Percentiles rank a stretch among this genome's conserved stretches.
Evolutionary conservation across 163 green algal genomes (phyloP).

Genomic region (Chlorella variabilis): DNA sequence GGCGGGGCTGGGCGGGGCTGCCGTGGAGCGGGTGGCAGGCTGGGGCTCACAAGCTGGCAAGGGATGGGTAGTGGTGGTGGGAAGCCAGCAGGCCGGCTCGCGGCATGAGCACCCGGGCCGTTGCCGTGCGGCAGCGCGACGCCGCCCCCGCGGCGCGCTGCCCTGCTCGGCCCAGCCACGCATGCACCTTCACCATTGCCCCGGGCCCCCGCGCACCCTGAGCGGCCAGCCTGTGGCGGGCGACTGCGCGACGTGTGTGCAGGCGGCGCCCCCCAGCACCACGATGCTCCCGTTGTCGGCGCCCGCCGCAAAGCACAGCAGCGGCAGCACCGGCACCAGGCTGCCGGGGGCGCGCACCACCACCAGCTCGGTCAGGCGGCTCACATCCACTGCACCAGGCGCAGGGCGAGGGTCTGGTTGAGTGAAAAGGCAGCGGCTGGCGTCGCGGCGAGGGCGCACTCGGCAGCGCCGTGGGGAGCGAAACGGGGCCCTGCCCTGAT

Average conservation of each 20-base stretch:
- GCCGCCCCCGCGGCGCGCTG: no score
- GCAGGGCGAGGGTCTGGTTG: no score
- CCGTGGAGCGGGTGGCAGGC: no score
- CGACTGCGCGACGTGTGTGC: constrained; percentile 8
- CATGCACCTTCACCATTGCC: not conserved
- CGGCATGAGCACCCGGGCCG: no score
- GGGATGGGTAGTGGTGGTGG: no score
- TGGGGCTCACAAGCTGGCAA: no score
- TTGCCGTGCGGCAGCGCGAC: no score
- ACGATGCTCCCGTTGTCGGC: constrained; percentile 10
- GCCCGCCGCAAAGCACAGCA: constrained; percentile 29
- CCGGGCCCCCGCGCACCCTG: not conserved
- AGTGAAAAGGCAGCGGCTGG: not conserved
- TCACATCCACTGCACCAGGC: constrained; percentile 5
- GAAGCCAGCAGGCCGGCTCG: no score
- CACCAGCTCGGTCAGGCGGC: constrained; percentile 10
- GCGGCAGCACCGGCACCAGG: constrained; percentile 25
- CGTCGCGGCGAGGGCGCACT: not conserved
- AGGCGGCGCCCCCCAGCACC: not conserved
- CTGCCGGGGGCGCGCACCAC: constrained; percentile 10
- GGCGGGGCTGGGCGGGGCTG: no score
- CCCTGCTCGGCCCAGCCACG: not conserved
- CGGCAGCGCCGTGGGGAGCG: no score
- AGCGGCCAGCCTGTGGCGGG: constrained; percentile 17
- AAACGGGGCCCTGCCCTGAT: no score